Evolutionary conservation across 805 yeast species (phyloP).

Genomic region (Lachancea sp.): DNA sequence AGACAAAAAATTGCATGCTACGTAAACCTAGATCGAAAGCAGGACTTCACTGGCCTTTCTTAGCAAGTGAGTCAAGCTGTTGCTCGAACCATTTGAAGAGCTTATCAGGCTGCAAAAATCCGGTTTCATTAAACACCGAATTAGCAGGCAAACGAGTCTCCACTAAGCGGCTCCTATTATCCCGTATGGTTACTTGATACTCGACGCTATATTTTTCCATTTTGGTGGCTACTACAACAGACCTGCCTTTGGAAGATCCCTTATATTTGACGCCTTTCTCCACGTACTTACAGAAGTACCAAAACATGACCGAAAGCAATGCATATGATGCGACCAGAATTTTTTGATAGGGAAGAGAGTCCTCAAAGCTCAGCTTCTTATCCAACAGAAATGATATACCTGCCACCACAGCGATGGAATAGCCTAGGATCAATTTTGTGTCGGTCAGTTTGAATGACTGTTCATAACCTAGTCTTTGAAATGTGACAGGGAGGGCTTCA

Average conservation of each 20-base stretch:
- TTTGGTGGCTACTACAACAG: conserved; percentile 28
- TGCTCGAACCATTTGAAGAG: conserved; percentile 36
- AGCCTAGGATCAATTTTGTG: conserved; percentile 45
- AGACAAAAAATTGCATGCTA: not conserved
- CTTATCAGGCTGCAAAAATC: conserved; percentile 39
- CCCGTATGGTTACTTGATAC: conserved; percentile 37
- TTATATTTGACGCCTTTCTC: conserved; percentile 41
- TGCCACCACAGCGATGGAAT: conserved; percentile 43
- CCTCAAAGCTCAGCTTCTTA: conserved; percentile 41
- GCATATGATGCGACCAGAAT: conserved; percentile 38
- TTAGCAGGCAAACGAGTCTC: conserved; percentile 26
- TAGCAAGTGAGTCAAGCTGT: conserved; percentile 33
- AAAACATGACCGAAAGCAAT: conserved; percentile 35
- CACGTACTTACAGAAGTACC: conserved; percentile 33
- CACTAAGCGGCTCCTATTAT: conserved; percentile 18
- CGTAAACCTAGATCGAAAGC: not conserved
- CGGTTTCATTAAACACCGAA: conserved; percentile 36
- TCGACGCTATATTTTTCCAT: conserved; percentile 41
- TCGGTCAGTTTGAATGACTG: conserved; percentile 33
- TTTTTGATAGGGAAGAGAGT: conserved; percentile 37
- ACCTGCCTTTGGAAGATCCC: conserved; percentile 36
- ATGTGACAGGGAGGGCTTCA: conserved; percentile 25
- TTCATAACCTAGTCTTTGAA: conserved; percentile 21
- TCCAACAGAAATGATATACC: conserved; percentile 45
- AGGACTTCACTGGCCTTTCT: conserved; percentile 28